A percentile compares a stretch with the other conserved stretches of the same genome.
Conservation (phyloP, 2,329 filamentous ascomycete genomes). For the Ophiostoma sp. region DNA sequence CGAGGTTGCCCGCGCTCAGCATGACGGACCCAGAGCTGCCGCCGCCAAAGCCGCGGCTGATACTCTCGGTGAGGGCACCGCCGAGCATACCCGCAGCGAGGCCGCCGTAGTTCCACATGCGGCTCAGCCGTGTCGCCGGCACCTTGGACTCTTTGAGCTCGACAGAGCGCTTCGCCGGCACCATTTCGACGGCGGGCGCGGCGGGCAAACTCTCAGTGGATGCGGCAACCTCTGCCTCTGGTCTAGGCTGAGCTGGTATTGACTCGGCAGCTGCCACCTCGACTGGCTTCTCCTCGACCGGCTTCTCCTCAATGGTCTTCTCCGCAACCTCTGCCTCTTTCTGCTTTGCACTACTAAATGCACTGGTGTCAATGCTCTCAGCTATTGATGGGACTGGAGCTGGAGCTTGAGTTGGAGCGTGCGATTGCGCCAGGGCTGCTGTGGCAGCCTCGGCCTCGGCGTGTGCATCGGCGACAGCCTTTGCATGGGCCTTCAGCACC, state of each 20-base stretch:
- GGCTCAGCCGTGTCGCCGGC: slow-evolving; percentile 77
- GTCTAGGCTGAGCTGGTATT: background rate
- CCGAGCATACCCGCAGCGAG: slow-evolving; percentile 93
- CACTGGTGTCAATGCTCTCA: background rate
- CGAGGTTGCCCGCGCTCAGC: slow-evolving; percentile 85
- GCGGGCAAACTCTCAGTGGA: background rate
- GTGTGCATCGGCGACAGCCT: background rate
- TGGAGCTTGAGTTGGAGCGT: background rate
- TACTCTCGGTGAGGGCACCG: slow-evolving; percentile 77
- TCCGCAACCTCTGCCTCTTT: background rate
- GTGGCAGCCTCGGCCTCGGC: background rate
- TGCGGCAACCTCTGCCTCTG: background rate
- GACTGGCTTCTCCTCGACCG: background rate
- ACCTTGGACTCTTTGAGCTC: slow-evolving; percentile 83
- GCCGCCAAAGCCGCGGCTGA: slow-evolving; percentile 73
- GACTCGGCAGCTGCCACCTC: background rate
- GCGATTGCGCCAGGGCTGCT: background rate
- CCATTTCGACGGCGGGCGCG: background rate
- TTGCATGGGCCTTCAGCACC: background rate
- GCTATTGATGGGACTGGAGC: background rate
- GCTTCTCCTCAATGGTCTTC: background rate
- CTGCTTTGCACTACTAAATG: background rate
- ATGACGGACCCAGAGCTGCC: slow-evolving; percentile 67
- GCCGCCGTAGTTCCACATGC: slow-evolving; percentile 91
- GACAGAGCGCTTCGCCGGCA: slow-evolving; percentile 35